Evolutionary conservation across 2,329 filamentous ascomycete genomes (phyloP).

Genomic region (Knufia fluminis): DNA sequence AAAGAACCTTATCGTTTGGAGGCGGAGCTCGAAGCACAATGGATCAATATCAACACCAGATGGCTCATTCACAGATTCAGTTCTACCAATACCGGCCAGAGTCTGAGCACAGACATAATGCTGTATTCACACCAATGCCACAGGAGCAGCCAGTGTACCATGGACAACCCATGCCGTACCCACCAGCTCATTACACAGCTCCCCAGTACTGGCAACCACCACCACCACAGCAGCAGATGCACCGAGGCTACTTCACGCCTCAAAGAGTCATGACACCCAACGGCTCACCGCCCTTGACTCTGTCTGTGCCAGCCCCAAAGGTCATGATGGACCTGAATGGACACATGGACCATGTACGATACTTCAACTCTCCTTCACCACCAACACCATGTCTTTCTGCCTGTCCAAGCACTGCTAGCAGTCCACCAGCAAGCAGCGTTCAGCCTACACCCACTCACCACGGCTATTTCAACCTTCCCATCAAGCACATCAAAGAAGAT

Average conservation of each 20-base stretch:
- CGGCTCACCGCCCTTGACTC: conserved; percentile 63
- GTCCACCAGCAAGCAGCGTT: conserved; percentile 63
- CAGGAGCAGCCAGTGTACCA: conserved; percentile 41
- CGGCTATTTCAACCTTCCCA: conserved; percentile 22
- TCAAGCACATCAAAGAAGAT: conserved; percentile 21
- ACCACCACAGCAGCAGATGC: conserved; percentile 37
- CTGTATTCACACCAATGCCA: conserved; percentile 62
- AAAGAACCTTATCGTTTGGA: conserved; percentile 5
- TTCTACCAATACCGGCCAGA: conserved; percentile 87
- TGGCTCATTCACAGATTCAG: conserved; percentile 38
- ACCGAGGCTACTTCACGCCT: conserved; percentile 43
- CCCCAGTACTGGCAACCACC: conserved; percentile 29
- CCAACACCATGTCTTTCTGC: conserved; percentile 81
- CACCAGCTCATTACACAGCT: conserved; percentile 31
- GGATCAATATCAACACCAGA: conserved; percentile 15
- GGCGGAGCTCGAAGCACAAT: conserved; percentile 13
- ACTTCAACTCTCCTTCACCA: conserved; percentile 49
- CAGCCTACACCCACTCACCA: conserved; percentile 21
- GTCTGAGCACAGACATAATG: conserved; percentile 61
- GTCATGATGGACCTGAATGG: conserved; percentile 18
- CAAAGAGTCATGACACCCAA: conserved; percentile 54
- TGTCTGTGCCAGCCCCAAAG: conserved; percentile 59
- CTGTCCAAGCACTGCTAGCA: conserved; percentile 75
- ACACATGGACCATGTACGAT: conserved; percentile 22
- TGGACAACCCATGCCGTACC: conserved; percentile 29